phyloP scores from a whole-genome alignment of 768 basidiomycete genomes.

The Kwoniella heveanensis region DNA sequence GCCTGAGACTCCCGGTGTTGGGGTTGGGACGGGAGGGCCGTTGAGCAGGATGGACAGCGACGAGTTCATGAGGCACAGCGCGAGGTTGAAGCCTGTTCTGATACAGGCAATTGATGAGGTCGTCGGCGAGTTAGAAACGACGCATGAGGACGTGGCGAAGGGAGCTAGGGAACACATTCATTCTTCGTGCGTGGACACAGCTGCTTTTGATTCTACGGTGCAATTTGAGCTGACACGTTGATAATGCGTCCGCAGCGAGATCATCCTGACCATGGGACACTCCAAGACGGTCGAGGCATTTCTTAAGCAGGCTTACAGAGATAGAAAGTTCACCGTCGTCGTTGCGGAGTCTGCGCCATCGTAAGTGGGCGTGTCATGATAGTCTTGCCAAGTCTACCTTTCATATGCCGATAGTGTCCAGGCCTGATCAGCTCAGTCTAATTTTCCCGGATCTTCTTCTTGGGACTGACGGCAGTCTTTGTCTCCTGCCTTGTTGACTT shows the following conservation, averaged over 20 bases:
- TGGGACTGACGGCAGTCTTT: too few relatives aligned
- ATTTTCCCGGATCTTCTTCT: too few relatives aligned
- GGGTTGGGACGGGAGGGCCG: neutral
- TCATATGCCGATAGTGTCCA: neutral
- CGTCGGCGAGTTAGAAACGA: conserved; percentile 91
- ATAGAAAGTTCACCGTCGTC: conserved; percentile 91
- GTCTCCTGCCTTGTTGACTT: too few relatives aligned
- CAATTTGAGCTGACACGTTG: conserved; percentile 8
- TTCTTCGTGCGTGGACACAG: conserved; percentile 81
- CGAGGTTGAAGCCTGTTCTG: conserved; percentile 77
- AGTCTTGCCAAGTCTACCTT: neutral
- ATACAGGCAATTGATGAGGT: conserved; percentile 98
- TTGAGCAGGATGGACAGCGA: conserved; percentile 34
- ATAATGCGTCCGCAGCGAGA: conserved; percentile 67
- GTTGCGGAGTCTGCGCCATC: conserved; percentile 94
- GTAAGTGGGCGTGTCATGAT: too few relatives aligned
- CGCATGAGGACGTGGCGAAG: conserved; percentile 91
- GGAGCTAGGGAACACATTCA: conserved; percentile 95
- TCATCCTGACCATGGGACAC: conserved; percentile 89
- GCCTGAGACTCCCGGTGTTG: conserved; percentile 18
- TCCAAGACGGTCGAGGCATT: conserved; percentile 93
- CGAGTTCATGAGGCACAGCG: conserved; percentile 53
- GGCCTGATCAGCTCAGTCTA: too few relatives aligned
- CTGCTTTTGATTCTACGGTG: too few relatives aligned
- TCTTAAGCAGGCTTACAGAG: conserved; percentile 83